phyloP scores from a whole-genome alignment of 164 flowering plant genomes.

The Nymphaea colorata region DNA sequence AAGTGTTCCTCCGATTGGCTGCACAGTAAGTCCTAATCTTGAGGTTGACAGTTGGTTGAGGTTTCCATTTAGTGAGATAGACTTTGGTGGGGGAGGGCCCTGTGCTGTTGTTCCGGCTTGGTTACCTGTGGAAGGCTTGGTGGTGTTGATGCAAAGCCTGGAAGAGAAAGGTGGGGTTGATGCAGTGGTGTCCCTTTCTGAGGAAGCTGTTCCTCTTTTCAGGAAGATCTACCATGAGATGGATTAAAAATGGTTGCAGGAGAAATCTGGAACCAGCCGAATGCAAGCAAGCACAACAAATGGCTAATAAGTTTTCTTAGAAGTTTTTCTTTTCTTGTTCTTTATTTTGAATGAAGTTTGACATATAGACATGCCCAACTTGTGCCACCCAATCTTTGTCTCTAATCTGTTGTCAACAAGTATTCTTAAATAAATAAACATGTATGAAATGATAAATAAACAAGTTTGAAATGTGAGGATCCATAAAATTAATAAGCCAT shows the following conservation, averaged over 20 bases:
- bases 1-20: neutral
- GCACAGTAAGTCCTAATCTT: slow-evolving; percentile 3
- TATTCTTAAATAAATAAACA: too few relatives aligned
- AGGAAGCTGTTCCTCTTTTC: neutral
- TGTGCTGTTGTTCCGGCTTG: slow-evolving; percentile 8
- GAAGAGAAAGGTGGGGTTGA: slow-evolving; percentile 10
- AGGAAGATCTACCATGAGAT: neutral
- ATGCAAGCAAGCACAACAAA: too few relatives aligned
- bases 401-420: too few relatives aligned
- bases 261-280: too few relatives aligned
- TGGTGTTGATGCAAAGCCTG: slow-evolving; percentile 7
- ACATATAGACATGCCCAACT: neutral
- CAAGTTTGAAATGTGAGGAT: too few relatives aligned
- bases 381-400: neutral
- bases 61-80: slow-evolving; percentile 7
- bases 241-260: neutral
- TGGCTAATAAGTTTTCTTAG: too few relatives aligned
- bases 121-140: slow-evolving; percentile 8
- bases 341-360: too few relatives aligned
- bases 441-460: too few relatives aligned
- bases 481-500: too few relatives aligned
- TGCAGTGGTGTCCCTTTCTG: slow-evolving; percentile 1
- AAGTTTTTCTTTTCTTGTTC: too few relatives aligned
- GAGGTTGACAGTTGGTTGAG: slow-evolving; percentile 14
- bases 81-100: slow-evolving; percentile 14